Evolutionary conservation across 139 green algal species (phyloP), one percentile per base, ranked within the genome.

Genomic region (Monoraphidium neglectum): DNA sequence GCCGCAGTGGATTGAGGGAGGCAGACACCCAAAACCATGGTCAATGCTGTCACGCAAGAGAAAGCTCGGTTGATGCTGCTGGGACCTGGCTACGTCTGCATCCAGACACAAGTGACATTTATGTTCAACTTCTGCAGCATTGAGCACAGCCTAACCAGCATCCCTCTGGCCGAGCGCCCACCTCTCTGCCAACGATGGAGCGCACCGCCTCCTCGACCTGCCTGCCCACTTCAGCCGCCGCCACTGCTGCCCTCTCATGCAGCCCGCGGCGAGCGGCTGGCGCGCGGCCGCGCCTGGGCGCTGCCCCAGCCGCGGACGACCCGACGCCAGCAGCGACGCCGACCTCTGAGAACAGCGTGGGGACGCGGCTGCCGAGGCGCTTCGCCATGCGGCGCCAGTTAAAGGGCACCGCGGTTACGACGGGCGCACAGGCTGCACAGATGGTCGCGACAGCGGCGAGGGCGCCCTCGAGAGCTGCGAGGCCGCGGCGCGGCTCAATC

Each of bases 401-500:
- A 66, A 87, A 82, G 5, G 78, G 72, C 1, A 81, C 40, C 53
- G 72, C 79, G 38, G 79, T 49, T 2, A 83, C 33, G 24, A 77
- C 51, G 16, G 76, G 62, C 32, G 18, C 30, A 38, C 5, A n/a
- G 43, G 46, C 68, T 33, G 30, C 63, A 33, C 76, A 64, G 37
- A 5, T 30, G 51, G n/a, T n/a, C 30, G 32, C 37, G 38, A 63
- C 57, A 36, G 63, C n/a, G 16, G 33, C 18, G 30, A 82, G 26
- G 5, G 54, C 37, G 37, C 24, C 10, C 35, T 81, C 56, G 16
- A 92, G 79, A 8, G 78, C 83, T 26, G 49, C 65, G 43, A 94
- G 59, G 13, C 88, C 90, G 43, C 67, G 28, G 57, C 77, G 69
- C 24, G 88, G 74, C 33, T 47, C 63, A 35, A 95, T 67, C 1